Percentiles rank a stretch among this genome's conserved stretches.
Evolutionary conservation across 2,329 filamentous ascomycete species (phyloP).

Genomic region (Hymenoscyphus infarciens): DNA sequence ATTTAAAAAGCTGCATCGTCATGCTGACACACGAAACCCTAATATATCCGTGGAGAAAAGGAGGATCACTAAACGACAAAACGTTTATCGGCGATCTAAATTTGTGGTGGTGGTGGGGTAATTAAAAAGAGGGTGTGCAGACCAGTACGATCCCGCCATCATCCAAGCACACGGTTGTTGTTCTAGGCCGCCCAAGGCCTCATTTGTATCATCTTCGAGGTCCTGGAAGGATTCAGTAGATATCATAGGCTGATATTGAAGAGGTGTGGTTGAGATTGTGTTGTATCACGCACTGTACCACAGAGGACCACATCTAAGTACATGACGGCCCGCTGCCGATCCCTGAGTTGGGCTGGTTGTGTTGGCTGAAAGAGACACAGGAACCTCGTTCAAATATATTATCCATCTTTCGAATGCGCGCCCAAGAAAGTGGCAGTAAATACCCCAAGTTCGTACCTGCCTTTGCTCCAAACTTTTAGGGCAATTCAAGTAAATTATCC

Average conservation of each 20-base stretch:
- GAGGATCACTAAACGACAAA: not conserved
- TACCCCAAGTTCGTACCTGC: too few relatives aligned
- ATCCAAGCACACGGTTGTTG: not conserved
- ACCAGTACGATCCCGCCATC: not conserved
- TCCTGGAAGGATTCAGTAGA: not conserved
- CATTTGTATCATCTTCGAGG: not conserved
- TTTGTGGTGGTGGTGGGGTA: conserved; percentile 1
- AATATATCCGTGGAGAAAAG: conserved; percentile 1
- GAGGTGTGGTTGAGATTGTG: not conserved
- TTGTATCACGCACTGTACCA: not conserved
- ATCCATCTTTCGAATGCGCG: not conserved
- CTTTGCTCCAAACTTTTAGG: too few relatives aligned
- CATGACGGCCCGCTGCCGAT: not conserved
- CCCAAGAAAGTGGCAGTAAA: too few relatives aligned
- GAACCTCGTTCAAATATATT: not conserved
- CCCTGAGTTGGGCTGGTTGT: too few relatives aligned
- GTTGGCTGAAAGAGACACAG: too few relatives aligned
- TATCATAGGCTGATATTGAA: not conserved
- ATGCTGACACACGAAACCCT: conserved; percentile 7
- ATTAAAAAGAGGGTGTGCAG: not conserved
- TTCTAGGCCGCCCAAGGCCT: not conserved
- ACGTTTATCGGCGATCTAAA: conserved; percentile 5
- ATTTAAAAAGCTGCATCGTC: conserved; percentile 1
- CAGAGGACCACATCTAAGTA: not conserved
- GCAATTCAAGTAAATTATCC: too few relatives aligned